phyloP scores from a whole-genome alignment of 345 rosid species.

The Mercurialis annua region DNA sequence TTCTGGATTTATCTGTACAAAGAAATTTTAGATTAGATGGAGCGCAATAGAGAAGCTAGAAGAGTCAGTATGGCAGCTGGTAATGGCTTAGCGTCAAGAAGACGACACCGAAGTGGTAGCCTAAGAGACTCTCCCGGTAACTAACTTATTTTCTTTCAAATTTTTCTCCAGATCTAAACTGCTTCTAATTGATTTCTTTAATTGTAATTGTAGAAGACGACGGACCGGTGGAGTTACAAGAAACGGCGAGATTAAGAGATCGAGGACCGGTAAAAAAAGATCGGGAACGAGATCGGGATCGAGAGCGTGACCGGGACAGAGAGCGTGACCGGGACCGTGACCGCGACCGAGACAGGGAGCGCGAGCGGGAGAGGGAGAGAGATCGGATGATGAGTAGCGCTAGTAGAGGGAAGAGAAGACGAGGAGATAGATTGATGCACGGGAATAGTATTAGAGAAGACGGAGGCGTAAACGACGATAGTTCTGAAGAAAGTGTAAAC shows the following conservation, averaged over 20 bases:
- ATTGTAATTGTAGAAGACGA: slow-evolving; percentile 62
- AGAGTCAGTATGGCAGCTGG: slow-evolving; percentile 58
- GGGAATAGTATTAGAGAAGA: slow-evolving; percentile 72
- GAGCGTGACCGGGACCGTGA: slow-evolving; percentile 45
- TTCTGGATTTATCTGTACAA: slow-evolving; percentile 23
- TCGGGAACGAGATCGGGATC: slow-evolving; percentile 67
- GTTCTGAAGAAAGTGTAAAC: slow-evolving; percentile 87
- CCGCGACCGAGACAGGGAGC: slow-evolving; percentile 28
- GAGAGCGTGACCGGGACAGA: slow-evolving; percentile 62
- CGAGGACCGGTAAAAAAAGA: slow-evolving; percentile 64
- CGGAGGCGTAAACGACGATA: slow-evolving; percentile 62
- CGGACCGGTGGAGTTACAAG: slow-evolving; percentile 64
- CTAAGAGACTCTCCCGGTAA: slow-evolving; percentile 95
- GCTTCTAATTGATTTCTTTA: not conserved
- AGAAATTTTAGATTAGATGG: slow-evolving; percentile 43
- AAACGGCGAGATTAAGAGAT: slow-evolving; percentile 80
- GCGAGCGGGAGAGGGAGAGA: slow-evolving; percentile 55
- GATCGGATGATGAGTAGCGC: slow-evolving; percentile 76
- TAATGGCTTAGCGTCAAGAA: slow-evolving; percentile 59
- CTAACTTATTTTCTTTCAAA: not conserved
- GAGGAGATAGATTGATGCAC: slow-evolving; percentile 72
- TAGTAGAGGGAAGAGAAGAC: slow-evolving; percentile 71
- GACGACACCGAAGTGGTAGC: slow-evolving; percentile 70
- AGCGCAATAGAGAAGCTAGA: slow-evolving; percentile 86
- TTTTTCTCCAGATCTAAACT: slow-evolving; percentile 40